Percentiles rank a stretch among this genome's conserved stretches.
Conservation (phyloP, 2,329 filamentous ascomycete genomes). For the Calonectria montana region DNA sequence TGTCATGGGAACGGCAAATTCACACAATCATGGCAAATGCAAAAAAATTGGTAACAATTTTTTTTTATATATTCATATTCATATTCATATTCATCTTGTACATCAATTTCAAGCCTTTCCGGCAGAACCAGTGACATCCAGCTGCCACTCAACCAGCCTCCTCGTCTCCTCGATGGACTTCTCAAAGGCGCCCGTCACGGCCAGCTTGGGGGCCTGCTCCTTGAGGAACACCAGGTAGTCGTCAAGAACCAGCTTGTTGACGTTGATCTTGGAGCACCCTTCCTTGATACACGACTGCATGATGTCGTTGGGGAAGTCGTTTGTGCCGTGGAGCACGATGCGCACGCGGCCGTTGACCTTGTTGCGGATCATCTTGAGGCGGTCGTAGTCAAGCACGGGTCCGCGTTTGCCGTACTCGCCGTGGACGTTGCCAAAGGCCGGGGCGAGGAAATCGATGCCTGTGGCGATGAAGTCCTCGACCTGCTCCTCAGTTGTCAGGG, state of each 20-base stretch:
- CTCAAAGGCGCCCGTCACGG: constrained; percentile 48
- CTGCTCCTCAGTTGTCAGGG: constrained; percentile 72
- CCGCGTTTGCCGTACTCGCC: constrained; percentile 77
- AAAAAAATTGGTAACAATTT: not conserved
- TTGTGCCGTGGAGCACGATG: constrained; percentile 66
- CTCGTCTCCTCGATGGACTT: constrained; percentile 38
- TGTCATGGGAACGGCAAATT: not conserved
- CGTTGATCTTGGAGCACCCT: constrained; percentile 67
- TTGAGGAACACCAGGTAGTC: constrained; percentile 28
- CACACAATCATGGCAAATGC: not conserved
- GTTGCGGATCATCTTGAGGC: constrained; percentile 51
- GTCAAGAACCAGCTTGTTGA: constrained; percentile 64
- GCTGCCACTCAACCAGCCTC: constrained; percentile 27
- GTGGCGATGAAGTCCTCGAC: constrained; percentile 77
- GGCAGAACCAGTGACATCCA: constrained; percentile 21
- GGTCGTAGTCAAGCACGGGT: constrained; percentile 66
- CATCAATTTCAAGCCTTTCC: constrained; percentile 14
- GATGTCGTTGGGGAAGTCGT: constrained; percentile 62
- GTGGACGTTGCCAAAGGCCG: constrained; percentile 82
- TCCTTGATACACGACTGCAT: constrained; percentile 62
- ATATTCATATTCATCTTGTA: not conserved
- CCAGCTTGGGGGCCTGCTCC: constrained; percentile 11
- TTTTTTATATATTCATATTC: not conserved
- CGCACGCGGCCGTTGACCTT: constrained; percentile 53
- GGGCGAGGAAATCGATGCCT: constrained; percentile 80